These are phyloP conservation scores for Sugiyamaella neomexicana DNA, from an alignment of 1,139 yeast species.

Conservation along the genomic window DNA sequence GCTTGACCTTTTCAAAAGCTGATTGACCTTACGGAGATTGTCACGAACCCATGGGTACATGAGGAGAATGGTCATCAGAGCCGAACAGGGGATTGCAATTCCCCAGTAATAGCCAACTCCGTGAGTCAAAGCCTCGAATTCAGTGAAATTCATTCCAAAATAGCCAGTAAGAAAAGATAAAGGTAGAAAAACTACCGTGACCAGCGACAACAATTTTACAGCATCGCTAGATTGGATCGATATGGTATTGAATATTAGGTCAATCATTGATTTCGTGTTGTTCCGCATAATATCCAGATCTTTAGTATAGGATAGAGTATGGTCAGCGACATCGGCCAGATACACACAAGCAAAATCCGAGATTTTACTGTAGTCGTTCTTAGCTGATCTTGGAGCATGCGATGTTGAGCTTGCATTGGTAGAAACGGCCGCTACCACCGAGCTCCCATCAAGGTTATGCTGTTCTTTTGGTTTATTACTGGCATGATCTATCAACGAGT, in stretches of 20 bases:
- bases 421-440: neutral
- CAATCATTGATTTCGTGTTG: constrained; percentile 51
- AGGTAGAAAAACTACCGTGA: constrained; percentile 56
- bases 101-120: constrained; percentile 53
- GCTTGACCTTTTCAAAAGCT: constrained; percentile 7
- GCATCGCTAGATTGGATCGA: constrained; percentile 54
- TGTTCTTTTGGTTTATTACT: neutral
- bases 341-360: constrained; percentile 47
- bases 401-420: neutral
- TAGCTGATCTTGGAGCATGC: neutral
- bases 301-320: constrained; percentile 50
- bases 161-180: constrained; percentile 57
- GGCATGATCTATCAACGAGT: constrained; percentile 44
- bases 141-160: constrained; percentile 57
- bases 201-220: constrained; percentile 51
- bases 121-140: constrained; percentile 49
- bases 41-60: constrained; percentile 35
- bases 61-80: constrained; percentile 38
- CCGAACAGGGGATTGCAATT: constrained; percentile 52
- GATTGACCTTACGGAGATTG: constrained; percentile 20
- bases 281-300: constrained; percentile 54
- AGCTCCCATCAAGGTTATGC: neutral
- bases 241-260: constrained; percentile 54
- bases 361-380: constrained; percentile 28
- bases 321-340: constrained; percentile 55